Evolutionary conservation across 1,139 yeast genomes (phyloP), one percentile per base, ranked within the genome.

Genomic region (Scheffersomyces illinoinensis): DNA sequence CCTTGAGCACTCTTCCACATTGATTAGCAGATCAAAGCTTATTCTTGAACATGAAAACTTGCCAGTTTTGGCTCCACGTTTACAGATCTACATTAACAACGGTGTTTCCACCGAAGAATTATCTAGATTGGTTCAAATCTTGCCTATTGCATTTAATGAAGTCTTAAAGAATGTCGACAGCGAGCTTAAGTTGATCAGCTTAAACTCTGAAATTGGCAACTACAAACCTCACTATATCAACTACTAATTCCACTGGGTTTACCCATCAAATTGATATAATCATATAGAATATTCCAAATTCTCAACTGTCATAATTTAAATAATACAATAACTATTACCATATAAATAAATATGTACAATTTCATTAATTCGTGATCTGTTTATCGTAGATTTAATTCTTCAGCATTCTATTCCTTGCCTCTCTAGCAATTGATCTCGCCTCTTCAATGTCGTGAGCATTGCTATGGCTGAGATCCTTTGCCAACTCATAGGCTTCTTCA

Each of bases 391-490:
- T 33, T 33, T 17, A 33, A 33, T 8, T 33, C 43, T 62, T 66
- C 62, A 66, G 59, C 79, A 79, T 79, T 61, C 84, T 70, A 62
- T 76, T 81, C 58, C 84, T 71, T 17, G 91, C 89, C 64, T 90
- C 96, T 64, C 96, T 80, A 0, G 95, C 91, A 54, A 93, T 89
- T 0, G 90, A 83, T 55, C 97, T 77, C 0, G 97, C 98, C 68
- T 93, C 98, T 68, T 92, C 97, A 47, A 92, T 85, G 67, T 91
- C 97, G 61, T 88, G 91, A 10, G 95, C 89, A 49, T 90, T 85
- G 39, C 96, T 96, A 61, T 88, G 88, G 24, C 88, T 87, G 63
- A 93, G 81, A 59, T 88, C 91, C 59, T 85, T 84, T 0, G 97
- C 96, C 67, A 90, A 85, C 55, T 83, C 86, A 64, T 88, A 88